These are phyloP conservation scores for Fennellomyces sp. DNA, from an alignment of 371 early-diverging fungal genomes.

Conservation along the genomic window DNA sequence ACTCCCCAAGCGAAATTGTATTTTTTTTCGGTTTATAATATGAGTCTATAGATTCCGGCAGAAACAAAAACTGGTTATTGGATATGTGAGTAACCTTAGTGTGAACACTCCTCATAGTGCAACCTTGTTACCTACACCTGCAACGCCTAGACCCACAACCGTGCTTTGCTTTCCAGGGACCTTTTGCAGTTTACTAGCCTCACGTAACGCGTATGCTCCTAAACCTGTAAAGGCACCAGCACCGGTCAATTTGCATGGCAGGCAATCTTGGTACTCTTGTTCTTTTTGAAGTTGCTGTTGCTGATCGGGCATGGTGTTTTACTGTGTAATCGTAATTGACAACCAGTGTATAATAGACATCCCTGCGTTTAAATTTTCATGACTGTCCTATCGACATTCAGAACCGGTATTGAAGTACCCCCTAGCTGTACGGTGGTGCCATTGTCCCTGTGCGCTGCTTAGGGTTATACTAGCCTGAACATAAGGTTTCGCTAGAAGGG, in stretches of 20 bases:
- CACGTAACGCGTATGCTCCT: slow-evolving; percentile 43
- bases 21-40: too few species aligned
- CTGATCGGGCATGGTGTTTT: too few species aligned
- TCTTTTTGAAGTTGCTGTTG: not conserved
- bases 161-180: slow-evolving; percentile 35
- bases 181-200: slow-evolving; percentile 34
- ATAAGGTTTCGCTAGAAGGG: too few species aligned
- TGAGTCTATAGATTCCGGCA: slow-evolving; percentile 44
- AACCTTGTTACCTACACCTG: slow-evolving; percentile 36
- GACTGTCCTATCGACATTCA: too few species aligned
- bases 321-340: too few species aligned
- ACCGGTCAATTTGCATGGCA: slow-evolving; percentile 47
- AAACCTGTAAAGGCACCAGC: slow-evolving; percentile 40
- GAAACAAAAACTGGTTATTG: slow-evolving; percentile 36
- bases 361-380: too few species aligned
- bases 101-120: not conserved
- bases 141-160: slow-evolving; percentile 46
- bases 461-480: too few species aligned
- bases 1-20: too few species aligned
- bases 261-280: slow-evolving; percentile 37
- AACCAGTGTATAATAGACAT: too few species aligned
- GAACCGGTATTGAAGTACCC: too few species aligned
- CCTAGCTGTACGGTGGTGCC: too few species aligned
- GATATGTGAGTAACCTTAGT: not conserved
- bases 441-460: too few species aligned